Evolutionary conservation across 1,284 basidiomycete species (phyloP).

Genomic region (Wolfiporia cocos): DNA sequence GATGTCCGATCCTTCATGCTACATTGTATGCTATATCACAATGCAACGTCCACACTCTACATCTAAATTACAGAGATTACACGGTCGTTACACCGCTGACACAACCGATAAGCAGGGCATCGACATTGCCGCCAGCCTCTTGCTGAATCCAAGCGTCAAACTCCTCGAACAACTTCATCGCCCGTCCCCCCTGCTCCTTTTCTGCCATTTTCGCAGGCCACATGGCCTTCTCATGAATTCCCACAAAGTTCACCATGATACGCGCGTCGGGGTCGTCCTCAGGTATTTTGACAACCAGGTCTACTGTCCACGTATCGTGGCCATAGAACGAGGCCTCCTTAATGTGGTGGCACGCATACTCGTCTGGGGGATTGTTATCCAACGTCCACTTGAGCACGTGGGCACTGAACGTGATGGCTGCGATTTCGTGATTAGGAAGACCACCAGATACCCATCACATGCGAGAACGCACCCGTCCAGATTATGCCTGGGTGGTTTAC

Average conservation of each 20-base stretch:
- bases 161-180: conserved; percentile 61
- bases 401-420: conserved; percentile 88
- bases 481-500: conserved; percentile 84
- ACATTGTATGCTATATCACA: too few species aligned
- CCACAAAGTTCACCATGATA: conserved; percentile 59
- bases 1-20: too few species aligned
- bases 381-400: conserved; percentile 87
- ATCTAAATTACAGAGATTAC: too few species aligned
- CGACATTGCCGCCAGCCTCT: conserved; percentile 52
- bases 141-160: conserved; percentile 64
- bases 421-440: conserved; percentile 6
- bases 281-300: conserved; percentile 62
- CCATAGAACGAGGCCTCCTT: conserved; percentile 87
- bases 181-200: conserved; percentile 43
- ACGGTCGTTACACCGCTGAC: conserved; percentile 51
- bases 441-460: background rate
- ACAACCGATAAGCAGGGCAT: conserved; percentile 62
- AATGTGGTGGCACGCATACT: conserved; percentile 81
- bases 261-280: conserved; percentile 14
- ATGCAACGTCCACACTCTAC: too few species aligned
- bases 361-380: conserved; percentile 68
- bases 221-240: conserved; percentile 70
- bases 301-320: conserved; percentile 63
- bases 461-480: conserved; percentile 63
- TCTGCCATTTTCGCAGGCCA: conserved; percentile 70